A percentile compares a stretch with the other conserved stretches of the same genome.
Conservation (phyloP, 331 rosid genomes). For the Erythrophleum ivorense region DNA sequence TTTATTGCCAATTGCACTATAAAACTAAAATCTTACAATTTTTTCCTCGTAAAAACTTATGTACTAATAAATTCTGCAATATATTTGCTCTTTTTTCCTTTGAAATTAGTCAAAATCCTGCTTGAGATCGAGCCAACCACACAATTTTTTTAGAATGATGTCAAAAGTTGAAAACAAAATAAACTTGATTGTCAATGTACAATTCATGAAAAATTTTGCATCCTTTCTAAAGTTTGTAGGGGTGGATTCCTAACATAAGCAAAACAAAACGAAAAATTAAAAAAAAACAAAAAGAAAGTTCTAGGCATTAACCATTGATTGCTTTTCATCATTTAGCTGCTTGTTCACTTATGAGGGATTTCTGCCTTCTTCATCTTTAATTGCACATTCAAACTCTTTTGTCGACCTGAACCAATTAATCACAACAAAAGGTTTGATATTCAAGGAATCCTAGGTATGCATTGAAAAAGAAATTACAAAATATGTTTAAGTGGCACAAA, state of each 20-base stretch:
- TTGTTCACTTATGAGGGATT: conserved; percentile 88
- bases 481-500: conserved; percentile 23
- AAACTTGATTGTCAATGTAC: conserved; percentile 22
- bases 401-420: conserved; percentile 62
- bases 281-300: conserved; percentile 24
- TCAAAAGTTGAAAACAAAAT: conserved; percentile 18
- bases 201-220: conserved; percentile 18
- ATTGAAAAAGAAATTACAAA: conserved; percentile 24
- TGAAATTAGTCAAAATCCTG: neutral
- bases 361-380: conserved; percentile 87
- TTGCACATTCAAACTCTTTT: conserved; percentile 92
- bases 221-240: conserved; percentile 25
- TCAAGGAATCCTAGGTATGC: conserved; percentile 19
- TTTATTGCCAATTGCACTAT: neutral
- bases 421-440: conserved; percentile 17
- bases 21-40: neutral
- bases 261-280: neutral
- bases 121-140: neutral
- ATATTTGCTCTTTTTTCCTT: neutral
- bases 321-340: conserved; percentile 98
- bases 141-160: conserved; percentile 8
- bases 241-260: conserved; percentile 26
- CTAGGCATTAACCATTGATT: conserved; percentile 73
- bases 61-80: neutral
- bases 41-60: neutral